A percentile compares a stretch with the other conserved stretches of the same genome.
phyloP scores from a whole-genome alignment of 1,284 basidiomycete genomes.

The Ustilago curta region DNA sequence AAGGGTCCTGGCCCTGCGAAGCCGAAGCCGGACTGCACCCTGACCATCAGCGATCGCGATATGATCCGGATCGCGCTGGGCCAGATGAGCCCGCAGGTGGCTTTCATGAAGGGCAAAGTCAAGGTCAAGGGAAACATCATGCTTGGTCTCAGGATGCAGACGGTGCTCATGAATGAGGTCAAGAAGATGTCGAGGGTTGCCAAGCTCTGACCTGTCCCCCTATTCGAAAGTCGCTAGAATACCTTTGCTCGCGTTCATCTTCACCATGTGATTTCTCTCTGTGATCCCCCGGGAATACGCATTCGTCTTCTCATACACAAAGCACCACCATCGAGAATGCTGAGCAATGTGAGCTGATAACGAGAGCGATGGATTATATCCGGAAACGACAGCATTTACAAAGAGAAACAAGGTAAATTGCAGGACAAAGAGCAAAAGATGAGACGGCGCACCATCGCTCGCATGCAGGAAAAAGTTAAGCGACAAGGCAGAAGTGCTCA shows the following conservation, averaged over 20 bases:
- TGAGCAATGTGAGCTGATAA: background rate
- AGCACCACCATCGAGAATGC: background rate
- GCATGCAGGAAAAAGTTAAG: background rate
- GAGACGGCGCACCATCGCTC: background rate
- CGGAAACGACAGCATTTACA: constrained; percentile 6
- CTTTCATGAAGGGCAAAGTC: constrained; percentile 59
- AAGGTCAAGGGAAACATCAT: constrained; percentile 63
- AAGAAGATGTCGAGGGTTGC: constrained; percentile 50
- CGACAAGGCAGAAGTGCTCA: background rate
- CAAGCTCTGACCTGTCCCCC: constrained; percentile 31
- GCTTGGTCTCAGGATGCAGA: constrained; percentile 58
- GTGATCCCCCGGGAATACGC: background rate
- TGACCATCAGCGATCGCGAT: constrained; percentile 56
- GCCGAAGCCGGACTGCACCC: constrained; percentile 55
- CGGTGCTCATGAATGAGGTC: constrained; percentile 56
- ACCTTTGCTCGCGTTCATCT: background rate
- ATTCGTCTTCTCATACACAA: background rate
- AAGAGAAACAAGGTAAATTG: background rate
- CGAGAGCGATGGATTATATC: background rate
- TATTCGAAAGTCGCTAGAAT: background rate
- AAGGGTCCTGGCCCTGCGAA: constrained; percentile 45
- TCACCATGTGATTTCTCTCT: background rate
- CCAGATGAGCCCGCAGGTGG: constrained; percentile 54
- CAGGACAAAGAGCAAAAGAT: constrained; percentile 6
- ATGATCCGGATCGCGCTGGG: constrained; percentile 59